A percentile compares a stretch with the other conserved stretches of the same genome.
Evolutionary conservation across 2,329 filamentous ascomycete species (phyloP).

Genomic region (Phyllosticta capitalensis): DNA sequence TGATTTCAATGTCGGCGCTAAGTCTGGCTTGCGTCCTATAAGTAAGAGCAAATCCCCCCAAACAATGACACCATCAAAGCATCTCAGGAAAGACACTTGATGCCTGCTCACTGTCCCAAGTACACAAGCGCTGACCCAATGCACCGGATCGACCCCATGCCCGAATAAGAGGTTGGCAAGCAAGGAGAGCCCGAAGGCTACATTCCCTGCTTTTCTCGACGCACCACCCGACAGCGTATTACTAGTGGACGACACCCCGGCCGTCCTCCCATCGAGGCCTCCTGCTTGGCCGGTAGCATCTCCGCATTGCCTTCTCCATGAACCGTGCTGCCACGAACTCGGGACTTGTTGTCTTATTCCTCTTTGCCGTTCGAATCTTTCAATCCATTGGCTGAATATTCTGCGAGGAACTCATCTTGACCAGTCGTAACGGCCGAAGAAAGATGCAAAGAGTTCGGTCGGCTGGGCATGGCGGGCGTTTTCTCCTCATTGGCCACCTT

Average conservation of each 20-base stretch:
- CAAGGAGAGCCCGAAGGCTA: not conserved
- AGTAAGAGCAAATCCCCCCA: not conserved
- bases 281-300: not conserved
- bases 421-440: not conserved
- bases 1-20: not conserved
- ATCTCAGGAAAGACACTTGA: not conserved
- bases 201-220: not conserved
- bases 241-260: not conserved
- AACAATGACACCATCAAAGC: not conserved
- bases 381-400: not conserved
- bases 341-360: not conserved
- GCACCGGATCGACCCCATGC: not conserved
- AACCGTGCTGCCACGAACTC: not conserved
- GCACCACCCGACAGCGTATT: not conserved
- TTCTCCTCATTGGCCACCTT: not conserved
- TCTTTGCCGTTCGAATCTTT: not conserved
- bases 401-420: not conserved
- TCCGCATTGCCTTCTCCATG: not conserved
- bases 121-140: not conserved
- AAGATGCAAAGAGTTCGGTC: too few relatives aligned
- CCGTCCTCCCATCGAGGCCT: not conserved
- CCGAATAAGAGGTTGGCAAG: not conserved
- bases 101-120: not conserved
- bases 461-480: not conserved
- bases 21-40: not conserved